Percentiles rank a stretch among this genome's conserved stretches.
Conservation (phyloP, 768 basidiomycete genomes). For the Hydnum rufescens region DNA sequence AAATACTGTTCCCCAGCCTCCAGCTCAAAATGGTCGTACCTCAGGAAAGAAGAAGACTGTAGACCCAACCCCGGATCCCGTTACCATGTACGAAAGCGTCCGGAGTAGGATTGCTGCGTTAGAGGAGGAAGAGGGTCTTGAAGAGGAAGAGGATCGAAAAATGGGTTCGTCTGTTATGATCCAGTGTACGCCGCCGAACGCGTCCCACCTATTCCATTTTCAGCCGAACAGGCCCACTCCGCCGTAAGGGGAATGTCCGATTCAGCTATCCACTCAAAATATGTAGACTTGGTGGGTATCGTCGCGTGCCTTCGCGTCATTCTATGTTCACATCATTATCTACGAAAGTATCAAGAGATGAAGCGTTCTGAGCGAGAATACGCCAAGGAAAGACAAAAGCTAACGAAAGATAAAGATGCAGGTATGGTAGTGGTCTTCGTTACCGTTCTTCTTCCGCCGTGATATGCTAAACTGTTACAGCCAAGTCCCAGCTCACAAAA, state of each 20-base stretch:
- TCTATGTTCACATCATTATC: slow-evolving; percentile 6
- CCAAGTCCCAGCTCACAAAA: slow-evolving; percentile 70
- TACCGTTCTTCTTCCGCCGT: slow-evolving; percentile 3
- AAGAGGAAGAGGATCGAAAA: slow-evolving; percentile 68
- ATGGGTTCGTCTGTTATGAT: slow-evolving; percentile 28
- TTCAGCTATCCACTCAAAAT: slow-evolving; percentile 66
- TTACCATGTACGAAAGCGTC: slow-evolving; percentile 70
- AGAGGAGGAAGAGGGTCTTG: slow-evolving; percentile 71
- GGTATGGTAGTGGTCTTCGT: slow-evolving; percentile 26
- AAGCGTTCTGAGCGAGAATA: slow-evolving; percentile 76
- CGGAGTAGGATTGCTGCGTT: slow-evolving; percentile 77
- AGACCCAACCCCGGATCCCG: slow-evolving; percentile 49
- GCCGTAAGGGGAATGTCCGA: slow-evolving; percentile 68
- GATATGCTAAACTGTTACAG: slow-evolving; percentile 22
- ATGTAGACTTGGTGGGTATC: slow-evolving; percentile 60
- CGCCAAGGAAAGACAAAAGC: slow-evolving; percentile 81
- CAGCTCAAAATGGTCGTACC: slow-evolving; percentile 1
- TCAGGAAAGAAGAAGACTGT: slow-evolving; percentile 52
- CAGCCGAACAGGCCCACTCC: slow-evolving; percentile 78
- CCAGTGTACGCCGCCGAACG: too few species aligned
- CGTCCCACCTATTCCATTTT: not conserved
- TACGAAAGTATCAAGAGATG: slow-evolving; percentile 61
- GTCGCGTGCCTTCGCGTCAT: not conserved
- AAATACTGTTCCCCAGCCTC: not conserved
- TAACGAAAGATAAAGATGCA: slow-evolving; percentile 78